Conservation (phyloP, 1,284 basidiomycete genomes). For the Dichomitus squalens region DNA sequence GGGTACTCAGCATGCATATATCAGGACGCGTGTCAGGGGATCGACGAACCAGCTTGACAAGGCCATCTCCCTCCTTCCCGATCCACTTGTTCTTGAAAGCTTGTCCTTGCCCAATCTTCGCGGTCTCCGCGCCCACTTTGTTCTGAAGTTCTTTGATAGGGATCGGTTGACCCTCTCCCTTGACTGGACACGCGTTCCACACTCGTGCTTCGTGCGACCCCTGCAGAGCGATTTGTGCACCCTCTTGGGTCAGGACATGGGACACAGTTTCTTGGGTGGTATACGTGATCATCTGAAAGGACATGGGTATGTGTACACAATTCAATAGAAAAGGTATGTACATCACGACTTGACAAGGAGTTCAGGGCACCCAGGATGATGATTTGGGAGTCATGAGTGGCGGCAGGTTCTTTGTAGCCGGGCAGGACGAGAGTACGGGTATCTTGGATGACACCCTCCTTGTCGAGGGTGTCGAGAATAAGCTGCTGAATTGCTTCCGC, state of each 20-base stretch:
- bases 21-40: background rate
- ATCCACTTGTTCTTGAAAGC: conserved; percentile 99
- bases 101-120: conserved; percentile 90
- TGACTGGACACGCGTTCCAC: conserved; percentile 79
- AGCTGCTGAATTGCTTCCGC: conserved; percentile 80
- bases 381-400: conserved; percentile 77
- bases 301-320: conserved; percentile 7
- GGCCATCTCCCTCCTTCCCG: conserved; percentile 85
- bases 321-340: conserved; percentile 40
- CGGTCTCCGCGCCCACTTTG: conserved; percentile 78
- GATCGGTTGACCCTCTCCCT: conserved; percentile 70
- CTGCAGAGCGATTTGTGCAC: conserved; percentile 71
- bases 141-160: conserved; percentile 71
- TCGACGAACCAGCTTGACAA: conserved; percentile 79
- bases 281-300: conserved; percentile 80
- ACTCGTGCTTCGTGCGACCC: conserved; percentile 96
- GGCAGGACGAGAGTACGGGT: conserved; percentile 73
- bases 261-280: conserved; percentile 77
- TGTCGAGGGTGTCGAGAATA: conserved; percentile 73
- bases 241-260: conserved; percentile 81
- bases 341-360: conserved; percentile 85
- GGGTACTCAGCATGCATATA: background rate
- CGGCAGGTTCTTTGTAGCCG: conserved; percentile 58
- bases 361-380: conserved; percentile 87
- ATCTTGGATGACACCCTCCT: conserved; percentile 65